Percentiles rank a stretch among this genome's conserved stretches.
Conservation (phyloP, 352 stramenopile species). For the Phytophthora cryptogea region DNA sequence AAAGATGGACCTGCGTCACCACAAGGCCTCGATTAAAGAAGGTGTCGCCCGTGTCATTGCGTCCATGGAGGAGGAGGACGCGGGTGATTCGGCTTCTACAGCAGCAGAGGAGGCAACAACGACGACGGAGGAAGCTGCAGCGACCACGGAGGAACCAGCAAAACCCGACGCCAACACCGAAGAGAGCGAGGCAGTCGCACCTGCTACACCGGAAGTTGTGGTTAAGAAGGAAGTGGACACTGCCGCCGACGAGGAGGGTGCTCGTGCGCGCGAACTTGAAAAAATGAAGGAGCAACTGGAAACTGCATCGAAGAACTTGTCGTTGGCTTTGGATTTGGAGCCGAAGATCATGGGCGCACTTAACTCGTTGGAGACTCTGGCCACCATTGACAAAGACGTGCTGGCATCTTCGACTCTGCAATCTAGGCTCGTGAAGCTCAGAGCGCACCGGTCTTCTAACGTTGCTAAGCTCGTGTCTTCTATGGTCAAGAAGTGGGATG, state of each 20-base stretch:
- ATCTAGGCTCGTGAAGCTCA: slow-evolving; percentile 43
- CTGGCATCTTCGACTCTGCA: slow-evolving; percentile 40
- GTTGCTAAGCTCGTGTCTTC: slow-evolving; percentile 40
- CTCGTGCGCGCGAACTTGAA: slow-evolving; percentile 7
- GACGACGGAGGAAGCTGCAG: slow-evolving; percentile 14
- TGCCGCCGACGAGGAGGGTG: slow-evolving; percentile 12
- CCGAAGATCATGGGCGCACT: slow-evolving; percentile 46
- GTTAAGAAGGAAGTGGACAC: slow-evolving; percentile 28
- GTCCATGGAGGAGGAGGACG: slow-evolving; percentile 67
- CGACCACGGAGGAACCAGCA: slow-evolving; percentile 10
- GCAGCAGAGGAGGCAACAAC: slow-evolving; percentile 22
- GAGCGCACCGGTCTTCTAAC: slow-evolving; percentile 33
- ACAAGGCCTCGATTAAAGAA: slow-evolving; percentile 79
- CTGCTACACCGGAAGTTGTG: slow-evolving; percentile 8
- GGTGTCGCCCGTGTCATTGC: slow-evolving; percentile 77
- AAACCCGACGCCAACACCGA: slow-evolving; percentile 26
- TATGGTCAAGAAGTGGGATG: slow-evolving; percentile 52
- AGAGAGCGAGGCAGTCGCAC: slow-evolving; percentile 7
- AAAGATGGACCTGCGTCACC: slow-evolving; percentile 69
- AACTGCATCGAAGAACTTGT: slow-evolving; percentile 45
- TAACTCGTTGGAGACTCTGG: slow-evolving; percentile 33
- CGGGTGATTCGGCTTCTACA: slow-evolving; percentile 22
- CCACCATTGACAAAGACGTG: slow-evolving; percentile 37
- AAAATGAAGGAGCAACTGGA: slow-evolving; percentile 32
- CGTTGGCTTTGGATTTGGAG: slow-evolving; percentile 36